These are phyloP conservation scores for Aureobasidium sp. DNA, from an alignment of 2,329 filamentous ascomycete genomes.

Conservation along the genomic window DNA sequence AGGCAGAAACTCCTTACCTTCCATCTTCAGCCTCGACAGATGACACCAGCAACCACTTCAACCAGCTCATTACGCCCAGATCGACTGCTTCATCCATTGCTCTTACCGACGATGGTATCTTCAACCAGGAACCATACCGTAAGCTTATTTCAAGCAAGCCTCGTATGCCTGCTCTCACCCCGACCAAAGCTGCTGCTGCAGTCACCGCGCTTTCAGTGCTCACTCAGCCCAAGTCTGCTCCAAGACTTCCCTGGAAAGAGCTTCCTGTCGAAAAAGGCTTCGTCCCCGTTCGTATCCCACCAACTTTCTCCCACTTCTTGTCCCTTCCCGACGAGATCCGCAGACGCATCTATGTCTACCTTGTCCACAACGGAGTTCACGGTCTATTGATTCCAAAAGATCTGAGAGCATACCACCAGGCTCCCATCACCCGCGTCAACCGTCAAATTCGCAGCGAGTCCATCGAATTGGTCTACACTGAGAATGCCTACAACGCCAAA, in stretches of 20 bases:
- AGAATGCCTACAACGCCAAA: not conserved
- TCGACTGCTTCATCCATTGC: not conserved
- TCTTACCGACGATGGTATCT: not conserved
- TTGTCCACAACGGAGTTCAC: not conserved
- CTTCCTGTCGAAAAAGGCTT: not conserved
- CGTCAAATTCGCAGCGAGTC: not conserved
- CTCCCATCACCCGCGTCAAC: constrained; percentile 7
- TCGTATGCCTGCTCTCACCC: not conserved
- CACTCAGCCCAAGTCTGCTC: not conserved
- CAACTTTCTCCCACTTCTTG: not conserved
- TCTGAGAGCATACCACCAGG: not conserved
- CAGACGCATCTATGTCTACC: not conserved
- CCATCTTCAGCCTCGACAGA: not conserved
- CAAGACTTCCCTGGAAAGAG: not conserved
- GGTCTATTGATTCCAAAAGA: not conserved
- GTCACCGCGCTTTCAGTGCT: not conserved
- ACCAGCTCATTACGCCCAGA: not conserved
- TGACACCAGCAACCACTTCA: not conserved
- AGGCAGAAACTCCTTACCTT: not conserved
- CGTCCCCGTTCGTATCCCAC: not conserved
- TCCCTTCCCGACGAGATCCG: not conserved
- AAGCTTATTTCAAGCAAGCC: not conserved
- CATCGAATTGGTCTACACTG: not conserved
- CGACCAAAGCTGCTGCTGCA: not conserved
- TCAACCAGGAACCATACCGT: not conserved